Evolutionary conservation across 108 stramenopile species (phyloP), one percentile per base, ranked within the genome.

Genomic region (Pseudonitzschia pungens): DNA sequence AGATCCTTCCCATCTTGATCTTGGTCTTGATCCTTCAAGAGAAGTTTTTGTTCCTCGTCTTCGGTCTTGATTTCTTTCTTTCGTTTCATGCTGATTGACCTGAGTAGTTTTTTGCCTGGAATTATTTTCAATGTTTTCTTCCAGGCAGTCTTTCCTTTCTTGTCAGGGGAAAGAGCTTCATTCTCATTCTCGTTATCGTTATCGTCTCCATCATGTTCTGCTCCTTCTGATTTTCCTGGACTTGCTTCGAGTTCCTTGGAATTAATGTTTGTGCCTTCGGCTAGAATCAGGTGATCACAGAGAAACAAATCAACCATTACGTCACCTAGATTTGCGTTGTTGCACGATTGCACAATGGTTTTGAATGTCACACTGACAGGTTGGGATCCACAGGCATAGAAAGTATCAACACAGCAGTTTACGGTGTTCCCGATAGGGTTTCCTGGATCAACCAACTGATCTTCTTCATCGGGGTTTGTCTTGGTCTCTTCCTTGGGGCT

Each of bases 301-400:
- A 62, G 60, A 40, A 62, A 62, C 32, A 62, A 62, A 62, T 62
- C 33, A 16, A n/a, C 60, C 29, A 62, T n/a, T 14, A 62, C 24
- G 4, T 55, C n/a, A 0, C 29, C 60, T 2, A 62, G 20, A 24
- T 33, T 18, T 10, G 12, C 12, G 0, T 40, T 5, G n/a, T 40
- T 16, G 31, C 60, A 62, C 32, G 60, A 21, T 21, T 40, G 29
- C 4, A 33, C 2, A 41, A 62, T 8, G n/a, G 60, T 14, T 10
- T 5, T 11, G n/a, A n/a, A n/a, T n/a, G n/a, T 36, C 8, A 40
- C 20, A 40, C 40, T 33, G 60, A 62, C 4, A 16, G 12, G 15
- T 18, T 15, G 12, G 33, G 60, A 6, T 12, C 31, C 15, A 14
- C 27, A n/a, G 32, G 60, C 4, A 40, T 12, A 21, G 32, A 62